Conservation (phyloP, 768 basidiomycete species). For the Tylopilus subfusipes region DNA sequence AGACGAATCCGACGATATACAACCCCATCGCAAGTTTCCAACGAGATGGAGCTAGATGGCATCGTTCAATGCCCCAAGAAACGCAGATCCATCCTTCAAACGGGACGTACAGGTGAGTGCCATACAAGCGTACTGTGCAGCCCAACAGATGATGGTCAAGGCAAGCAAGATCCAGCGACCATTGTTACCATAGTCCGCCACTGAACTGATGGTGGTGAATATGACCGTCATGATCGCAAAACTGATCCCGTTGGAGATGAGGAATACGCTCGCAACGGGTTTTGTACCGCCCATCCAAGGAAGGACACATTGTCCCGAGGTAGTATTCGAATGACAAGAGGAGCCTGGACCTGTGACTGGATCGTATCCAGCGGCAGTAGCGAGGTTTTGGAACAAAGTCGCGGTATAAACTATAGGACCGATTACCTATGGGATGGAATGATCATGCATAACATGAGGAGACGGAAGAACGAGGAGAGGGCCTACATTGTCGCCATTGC, state of each 20-base stretch:
- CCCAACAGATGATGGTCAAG: slow-evolving; percentile 78
- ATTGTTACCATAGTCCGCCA: slow-evolving; percentile 42
- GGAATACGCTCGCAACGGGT: slow-evolving; percentile 69
- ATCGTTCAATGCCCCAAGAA: background rate
- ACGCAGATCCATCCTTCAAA: background rate
- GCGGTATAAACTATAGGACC: slow-evolving; percentile 66
- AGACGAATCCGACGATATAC: slow-evolving; percentile 76
- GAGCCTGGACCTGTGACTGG: slow-evolving; percentile 67
- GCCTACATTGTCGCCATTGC: slow-evolving; percentile 73
- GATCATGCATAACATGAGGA: background rate
- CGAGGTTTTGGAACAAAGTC: slow-evolving; percentile 72
- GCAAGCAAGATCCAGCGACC: slow-evolving; percentile 76
- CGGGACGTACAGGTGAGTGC: slow-evolving; percentile 56
- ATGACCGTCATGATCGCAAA: slow-evolving; percentile 79
- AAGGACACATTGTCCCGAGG: slow-evolving; percentile 73
- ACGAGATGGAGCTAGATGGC: slow-evolving; percentile 51
- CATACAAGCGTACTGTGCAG: slow-evolving; percentile 74
- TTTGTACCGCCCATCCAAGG: slow-evolving; percentile 76
- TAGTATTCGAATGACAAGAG: slow-evolving; percentile 49
- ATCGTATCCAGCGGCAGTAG: slow-evolving; percentile 71
- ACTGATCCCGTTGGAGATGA: slow-evolving; percentile 71
- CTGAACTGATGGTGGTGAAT: slow-evolving; percentile 70
- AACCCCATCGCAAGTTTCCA: slow-evolving; percentile 79
- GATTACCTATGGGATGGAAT: slow-evolving; percentile 46
- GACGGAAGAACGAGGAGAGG: background rate